Percentiles rank a stretch among this genome's conserved stretches.
Evolutionary conservation across 163 green algal species (phyloP).

Genomic region (Coccomyxa subellipsoidea): DNA sequence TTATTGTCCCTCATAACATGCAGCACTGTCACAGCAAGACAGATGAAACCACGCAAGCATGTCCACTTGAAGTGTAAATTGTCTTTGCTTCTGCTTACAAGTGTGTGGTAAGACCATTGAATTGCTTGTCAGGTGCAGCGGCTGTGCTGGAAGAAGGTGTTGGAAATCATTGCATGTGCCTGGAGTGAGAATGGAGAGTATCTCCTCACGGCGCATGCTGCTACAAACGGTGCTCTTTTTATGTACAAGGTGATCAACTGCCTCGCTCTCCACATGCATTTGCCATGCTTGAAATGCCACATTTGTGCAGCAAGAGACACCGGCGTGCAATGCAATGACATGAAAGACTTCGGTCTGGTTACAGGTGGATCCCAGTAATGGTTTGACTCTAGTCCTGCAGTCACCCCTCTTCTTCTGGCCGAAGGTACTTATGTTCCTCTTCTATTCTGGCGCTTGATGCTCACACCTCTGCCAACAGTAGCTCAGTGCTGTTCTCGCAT

Average conservation of each 20-base stretch:
- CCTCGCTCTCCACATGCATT: background rate
- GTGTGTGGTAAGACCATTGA: no score
- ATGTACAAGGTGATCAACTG: background rate
- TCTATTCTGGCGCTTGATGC: background rate
- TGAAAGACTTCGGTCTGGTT: background rate
- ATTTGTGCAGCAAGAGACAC: no score
- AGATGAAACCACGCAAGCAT: no score
- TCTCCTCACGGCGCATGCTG: background rate
- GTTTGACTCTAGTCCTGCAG: background rate
- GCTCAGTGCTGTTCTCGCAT: no score
- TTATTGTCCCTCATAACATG: no score
- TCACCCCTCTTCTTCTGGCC: slow-evolving; percentile 2
- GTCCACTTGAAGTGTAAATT: no score
- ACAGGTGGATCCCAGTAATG: background rate
- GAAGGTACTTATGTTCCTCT: background rate
- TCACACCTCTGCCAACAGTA: background rate
- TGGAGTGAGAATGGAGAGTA: background rate
- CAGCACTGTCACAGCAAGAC: no score
- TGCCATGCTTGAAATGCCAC: no score
- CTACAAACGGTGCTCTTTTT: background rate
- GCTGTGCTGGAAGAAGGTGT: background rate
- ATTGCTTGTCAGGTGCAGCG: background rate
- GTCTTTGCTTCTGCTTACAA: no score
- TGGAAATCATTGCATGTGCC: background rate
- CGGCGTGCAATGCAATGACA: background rate